Base-by-base conservation (phyloP, 495 filamentous ascomycete genomes). In the Rusavskia elegans region DNA sequence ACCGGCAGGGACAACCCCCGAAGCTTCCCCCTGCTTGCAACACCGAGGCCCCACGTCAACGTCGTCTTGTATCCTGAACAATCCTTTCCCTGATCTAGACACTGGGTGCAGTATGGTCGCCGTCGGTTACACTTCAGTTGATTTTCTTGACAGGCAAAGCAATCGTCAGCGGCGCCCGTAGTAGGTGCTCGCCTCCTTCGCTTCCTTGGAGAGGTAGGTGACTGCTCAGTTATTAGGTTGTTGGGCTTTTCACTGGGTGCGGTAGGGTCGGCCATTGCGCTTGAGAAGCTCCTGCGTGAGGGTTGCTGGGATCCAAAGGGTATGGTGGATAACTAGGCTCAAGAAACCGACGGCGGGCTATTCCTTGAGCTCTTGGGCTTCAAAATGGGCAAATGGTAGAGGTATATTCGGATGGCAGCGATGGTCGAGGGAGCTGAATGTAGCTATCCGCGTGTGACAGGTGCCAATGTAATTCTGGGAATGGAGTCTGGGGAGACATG, bases 41-140 rank as follows among this genome's bases (percentile, higher is more conserved):
- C 92, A 23, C 92, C 92, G 36, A 98, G 84, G 13, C 90, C 92
- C 92, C 92, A 98, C 36, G 92, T 98, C 70, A 98, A 77, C 45
- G 89, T 87, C 20, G 92, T 97, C 69, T 93, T 92, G 73, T 98
- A 98, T 55, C 92, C 92, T 41, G 86, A 88, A 71, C 92, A 98
- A 64, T 94, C 88, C 62, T 87, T 90, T 52, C 88, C 86, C 53
- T 83, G 71, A 51, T 95, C 89, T 48, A 98, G 76, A 67, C 92
- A 98, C 64, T 87, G 89, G 44, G 87, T 88, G 65, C 92, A 98
- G 65, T 96, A 98, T 14, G 92, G 92, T 57, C 92, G 78, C 63
- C 87, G 80, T 49, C 92, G 81, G 68, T 98, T 92, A 70, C 92
- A 98, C 64, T 85, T 84, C 49, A 79, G 75, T 48, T 82, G 81